Evolutionary conservation across 1,284 basidiomycete genomes (phyloP), one percentile per base, ranked within the genome.

Genomic region (Microbotryum lychnidis-dioicae): DNA sequence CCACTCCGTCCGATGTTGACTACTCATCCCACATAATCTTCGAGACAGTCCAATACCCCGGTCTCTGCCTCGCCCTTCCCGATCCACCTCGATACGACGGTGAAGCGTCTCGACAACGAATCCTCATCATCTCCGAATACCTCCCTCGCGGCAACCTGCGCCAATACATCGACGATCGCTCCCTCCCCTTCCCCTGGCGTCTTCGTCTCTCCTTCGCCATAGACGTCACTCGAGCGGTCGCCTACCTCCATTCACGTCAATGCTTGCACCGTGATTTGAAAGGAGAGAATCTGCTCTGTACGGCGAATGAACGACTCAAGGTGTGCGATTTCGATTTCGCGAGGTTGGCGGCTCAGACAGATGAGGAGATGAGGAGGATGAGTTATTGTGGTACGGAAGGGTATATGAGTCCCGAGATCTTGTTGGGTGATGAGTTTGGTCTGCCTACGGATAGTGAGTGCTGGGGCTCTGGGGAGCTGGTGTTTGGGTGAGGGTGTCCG

Each of bases 341-440:
- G 2, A 82, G 91, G 47, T 96, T 97, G 70, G 91, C 91, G 0
- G 90, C 90, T 0, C 82, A 90, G 37, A 93, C 89, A 71, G 87
- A 85, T 58, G 91, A 93, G 63, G 93, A 98, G 75, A 85, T 84
- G 75, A 87, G 87, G 71, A 82, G 91, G 23, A 84, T 97, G 70
- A 96, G 21, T 0, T 97, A 94, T 77, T 97, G 94, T 71, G 93
- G 93, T 20, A 97, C 93, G 0, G 93, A 97, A 72, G 87, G 88
- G 4, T 91, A 77, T 68, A 77, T 80, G 80, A 77, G 77, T 10
- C 94, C 93, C 0, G 94, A 97, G 76, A 96, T 98, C 69, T 79
- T 97, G 8, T 80, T 90, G 16, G 92, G 93, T 21, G 83, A 88
- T 58, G 87, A 91, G 71, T 97, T 97, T 71, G 87, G 90, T 73